Evolutionary conservation across 2,329 filamentous ascomycete species (phyloP).

Genomic region (Tolypocladium tundrense): DNA sequence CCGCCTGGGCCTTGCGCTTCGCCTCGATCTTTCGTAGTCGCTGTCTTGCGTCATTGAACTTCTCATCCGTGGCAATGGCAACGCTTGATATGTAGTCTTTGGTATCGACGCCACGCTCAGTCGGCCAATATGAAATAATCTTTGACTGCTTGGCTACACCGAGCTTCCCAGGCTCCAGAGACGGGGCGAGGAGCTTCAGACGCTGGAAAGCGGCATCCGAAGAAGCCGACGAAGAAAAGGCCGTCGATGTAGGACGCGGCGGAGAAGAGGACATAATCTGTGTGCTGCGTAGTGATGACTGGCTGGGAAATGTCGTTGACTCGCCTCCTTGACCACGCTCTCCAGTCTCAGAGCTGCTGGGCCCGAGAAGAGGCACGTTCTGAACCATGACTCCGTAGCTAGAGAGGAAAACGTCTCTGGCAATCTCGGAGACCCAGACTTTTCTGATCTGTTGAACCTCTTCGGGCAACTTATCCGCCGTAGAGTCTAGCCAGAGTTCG

Average conservation of each 20-base stretch:
- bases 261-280: slow-evolving; percentile 5
- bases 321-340: slow-evolving; percentile 1
- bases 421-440: slow-evolving; percentile 20
- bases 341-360: slow-evolving; percentile 4
- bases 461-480: slow-evolving; percentile 12
- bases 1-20: slow-evolving; percentile 20
- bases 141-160: slow-evolving; percentile 15
- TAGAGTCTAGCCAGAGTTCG: slow-evolving; percentile 20
- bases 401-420: slow-evolving; percentile 22
- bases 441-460: slow-evolving; percentile 13
- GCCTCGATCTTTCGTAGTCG: slow-evolving; percentile 21
- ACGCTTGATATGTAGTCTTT: slow-evolving; percentile 28
- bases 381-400: slow-evolving; percentile 25
- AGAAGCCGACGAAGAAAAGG: slow-evolving; percentile 2
- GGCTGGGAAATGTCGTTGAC: background rate
- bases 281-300: background rate
- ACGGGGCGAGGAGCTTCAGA: slow-evolving; percentile 22
- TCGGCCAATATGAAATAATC: slow-evolving; percentile 28
- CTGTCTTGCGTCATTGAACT: slow-evolving; percentile 22
- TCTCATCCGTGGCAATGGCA: slow-evolving; percentile 21
- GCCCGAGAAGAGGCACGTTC: slow-evolving; percentile 18
- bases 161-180: slow-evolving; percentile 14
- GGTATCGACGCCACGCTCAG: slow-evolving; percentile 22
- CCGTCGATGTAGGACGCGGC: slow-evolving; percentile 5
- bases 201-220: slow-evolving; percentile 21